Evolutionary conservation across 2,329 filamentous ascomycete genomes (phyloP).

Genomic region (Chrysoporthe cubensis): DNA sequence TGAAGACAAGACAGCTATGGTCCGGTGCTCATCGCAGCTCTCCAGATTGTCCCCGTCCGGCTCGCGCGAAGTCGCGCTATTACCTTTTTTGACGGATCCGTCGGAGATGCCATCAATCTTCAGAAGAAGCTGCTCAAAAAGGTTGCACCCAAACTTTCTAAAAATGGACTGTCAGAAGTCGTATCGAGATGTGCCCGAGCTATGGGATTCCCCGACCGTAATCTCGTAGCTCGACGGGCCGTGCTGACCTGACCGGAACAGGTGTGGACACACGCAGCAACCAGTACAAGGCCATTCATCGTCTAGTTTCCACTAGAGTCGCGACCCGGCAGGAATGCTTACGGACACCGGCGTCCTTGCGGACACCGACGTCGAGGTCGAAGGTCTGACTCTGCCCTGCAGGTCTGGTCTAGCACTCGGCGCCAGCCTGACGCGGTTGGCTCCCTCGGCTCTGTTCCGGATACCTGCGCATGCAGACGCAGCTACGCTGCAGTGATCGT

Average conservation of each 20-base stretch:
- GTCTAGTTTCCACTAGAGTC: not conserved
- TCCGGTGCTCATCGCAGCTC: not conserved
- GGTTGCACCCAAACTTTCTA: not conserved
- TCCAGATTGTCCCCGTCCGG: not conserved
- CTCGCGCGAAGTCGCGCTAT: not conserved
- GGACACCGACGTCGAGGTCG: no score
- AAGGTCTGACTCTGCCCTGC: no score
- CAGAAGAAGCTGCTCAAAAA: not conserved
- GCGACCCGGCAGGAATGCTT: not conserved
- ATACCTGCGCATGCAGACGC: not conserved
- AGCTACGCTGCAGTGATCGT: not conserved
- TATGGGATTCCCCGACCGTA: no score
- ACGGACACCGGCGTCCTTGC: not conserved
- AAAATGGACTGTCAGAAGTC: not conserved
- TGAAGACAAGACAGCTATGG: not conserved
- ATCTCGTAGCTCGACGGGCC: no score
- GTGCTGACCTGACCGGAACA: not conserved
- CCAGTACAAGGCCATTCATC: not conserved
- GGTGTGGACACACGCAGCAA: not conserved
- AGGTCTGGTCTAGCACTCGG: no score
- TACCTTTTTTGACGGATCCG: not conserved
- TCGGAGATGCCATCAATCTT: constrained; percentile 13
- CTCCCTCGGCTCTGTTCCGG: not conserved
- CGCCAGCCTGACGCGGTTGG: no score
- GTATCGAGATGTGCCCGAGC: not conserved